Evolutionary conservation across 2,329 filamentous ascomycete species (phyloP), one percentile per base, ranked within the genome.

Genomic region (Rhynchosporium agropyri): DNA sequence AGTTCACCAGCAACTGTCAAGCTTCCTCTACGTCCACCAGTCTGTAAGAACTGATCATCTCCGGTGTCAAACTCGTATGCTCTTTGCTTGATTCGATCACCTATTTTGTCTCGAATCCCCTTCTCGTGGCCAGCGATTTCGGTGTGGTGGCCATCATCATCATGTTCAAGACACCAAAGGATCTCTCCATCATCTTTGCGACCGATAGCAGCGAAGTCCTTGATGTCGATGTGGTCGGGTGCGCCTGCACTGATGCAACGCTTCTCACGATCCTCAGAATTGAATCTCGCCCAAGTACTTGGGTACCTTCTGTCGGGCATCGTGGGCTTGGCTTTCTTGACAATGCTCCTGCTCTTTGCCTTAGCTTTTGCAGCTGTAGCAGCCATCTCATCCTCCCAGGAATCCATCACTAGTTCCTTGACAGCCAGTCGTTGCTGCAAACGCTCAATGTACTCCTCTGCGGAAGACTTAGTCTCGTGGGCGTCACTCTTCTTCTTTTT

Each of bases 211-310:
- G 69, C 71, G 48, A 70, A 72, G 50, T 74, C 72, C 20, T 63
- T 65, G 2, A 63, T 36, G 29, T 69, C 62, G 28, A 73, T 63
- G 2, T 48, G 31, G 31, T 72, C 64, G 0, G 29, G 43, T 4
- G 62, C 31, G 15, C 62, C 66, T 28, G 67, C 69, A 59, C 66
- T 69, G 13, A 50, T 40, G 36, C 54, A 65, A 36, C 72, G 65
- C 51, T 69, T 66, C n/a, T 63, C 42, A 1, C 72, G 69, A 49
- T 63, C 64, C 42, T 74, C 71, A 36, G 67, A 73, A 3, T 69
- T 66, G 50, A 65, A 74, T 26, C 65, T 63, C 45, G 71, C 67
- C 73, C 73, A 74, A 9, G 67, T 62, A 7, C 62, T 62, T 15
- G 73, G 73, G 58, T 68, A 72, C 50, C 67, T 64, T 12, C 49